A percentile compares a stretch with the other conserved stretches of the same genome.
Conservation (phyloP, 352 stramenopile species). For the Globisporangium solare region DNA sequence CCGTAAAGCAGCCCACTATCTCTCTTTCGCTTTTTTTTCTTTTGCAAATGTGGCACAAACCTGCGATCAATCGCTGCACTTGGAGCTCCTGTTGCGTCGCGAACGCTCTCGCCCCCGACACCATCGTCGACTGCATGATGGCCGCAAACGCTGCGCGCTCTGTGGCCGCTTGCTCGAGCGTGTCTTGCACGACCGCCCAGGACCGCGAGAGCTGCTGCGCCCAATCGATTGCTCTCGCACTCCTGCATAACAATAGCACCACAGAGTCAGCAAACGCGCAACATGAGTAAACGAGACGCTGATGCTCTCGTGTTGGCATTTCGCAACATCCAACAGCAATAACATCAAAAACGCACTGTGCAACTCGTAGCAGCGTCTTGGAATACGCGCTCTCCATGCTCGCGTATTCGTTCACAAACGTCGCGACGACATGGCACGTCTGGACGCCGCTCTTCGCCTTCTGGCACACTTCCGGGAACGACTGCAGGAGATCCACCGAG, state of each 20-base stretch:
- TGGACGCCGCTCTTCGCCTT: constrained; percentile 76
- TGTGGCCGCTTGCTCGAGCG: constrained; percentile 41
- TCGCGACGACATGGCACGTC: constrained; percentile 64
- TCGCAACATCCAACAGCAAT: background rate
- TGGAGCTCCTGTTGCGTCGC: constrained; percentile 70
- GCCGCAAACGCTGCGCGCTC: constrained; percentile 56
- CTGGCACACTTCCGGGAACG: constrained; percentile 66
- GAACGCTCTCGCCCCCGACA: constrained; percentile 56
- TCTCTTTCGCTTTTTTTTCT: too few species aligned
- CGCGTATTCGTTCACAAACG: constrained; percentile 57
- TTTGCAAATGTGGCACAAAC: constrained; percentile 17
- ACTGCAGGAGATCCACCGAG: constrained; percentile 62
- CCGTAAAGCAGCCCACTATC: background rate
- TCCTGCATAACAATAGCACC: constrained; percentile 20
- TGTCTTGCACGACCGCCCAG: constrained; percentile 54
- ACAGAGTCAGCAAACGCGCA: background rate
- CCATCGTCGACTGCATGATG: constrained; percentile 59
- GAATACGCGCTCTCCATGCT: constrained; percentile 57
- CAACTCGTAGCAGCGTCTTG: constrained; percentile 50
- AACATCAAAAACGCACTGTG: constrained; percentile 37
- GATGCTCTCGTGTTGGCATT: background rate
- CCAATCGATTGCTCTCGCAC: constrained; percentile 65
- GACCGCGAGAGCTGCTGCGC: constrained; percentile 48
- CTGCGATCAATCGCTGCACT: constrained; percentile 66
- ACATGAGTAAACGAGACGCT: background rate